phyloP scores from a whole-genome alignment of 495 filamentous ascomycete genomes.

The Sphaerosporella brunnea region DNA sequence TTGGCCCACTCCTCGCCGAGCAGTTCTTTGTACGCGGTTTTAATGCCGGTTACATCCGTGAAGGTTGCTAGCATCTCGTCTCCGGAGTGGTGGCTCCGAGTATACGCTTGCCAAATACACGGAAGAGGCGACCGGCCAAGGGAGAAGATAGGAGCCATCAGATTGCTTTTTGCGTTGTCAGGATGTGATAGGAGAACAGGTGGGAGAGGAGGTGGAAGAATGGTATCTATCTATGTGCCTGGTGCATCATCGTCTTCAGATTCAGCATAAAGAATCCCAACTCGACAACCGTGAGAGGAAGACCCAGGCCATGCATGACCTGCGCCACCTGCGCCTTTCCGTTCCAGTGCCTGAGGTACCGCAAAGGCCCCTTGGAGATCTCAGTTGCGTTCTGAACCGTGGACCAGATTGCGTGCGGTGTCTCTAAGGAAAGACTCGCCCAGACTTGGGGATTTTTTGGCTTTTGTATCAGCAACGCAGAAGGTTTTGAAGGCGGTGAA shows the following conservation, averaged over 20 bases:
- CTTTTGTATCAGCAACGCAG: slow-evolving; percentile 32
- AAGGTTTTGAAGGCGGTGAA: slow-evolving; percentile 31
- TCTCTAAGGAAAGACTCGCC: slow-evolving; percentile 27
- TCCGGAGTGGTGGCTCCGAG: slow-evolving; percentile 30
- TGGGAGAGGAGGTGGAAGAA: no score
- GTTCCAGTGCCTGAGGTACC: slow-evolving; percentile 30
- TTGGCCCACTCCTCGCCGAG: slow-evolving; percentile 33
- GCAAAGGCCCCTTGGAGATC: slow-evolving; percentile 26
- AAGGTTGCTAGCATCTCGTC: slow-evolving; percentile 33
- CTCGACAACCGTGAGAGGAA: slow-evolving; percentile 39
- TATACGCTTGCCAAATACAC: slow-evolving; percentile 28
- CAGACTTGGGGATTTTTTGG: slow-evolving; percentile 36
- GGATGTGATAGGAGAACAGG: no score
- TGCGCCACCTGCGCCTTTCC: slow-evolving; percentile 27
- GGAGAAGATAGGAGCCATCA: slow-evolving; percentile 29
- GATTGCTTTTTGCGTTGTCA: slow-evolving; percentile 15
- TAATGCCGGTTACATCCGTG: slow-evolving; percentile 33
- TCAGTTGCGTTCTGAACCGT: slow-evolving; percentile 26
- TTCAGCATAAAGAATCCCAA: slow-evolving; percentile 45
- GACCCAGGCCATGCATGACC: slow-evolving; percentile 27
- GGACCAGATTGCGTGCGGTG: slow-evolving; percentile 31
- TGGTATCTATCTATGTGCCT: no score
- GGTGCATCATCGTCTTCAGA: slow-evolving; percentile 19
- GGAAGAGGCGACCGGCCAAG: slow-evolving; percentile 28
- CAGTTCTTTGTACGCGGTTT: slow-evolving; percentile 30